A percentile compares a stretch with the other conserved stretches of the same genome.
Conservation (phyloP, 176 grass and related monocot species). For the barley (Hordeum vulgare) region MorexV3_pseudomolecules_assembly NC_058522.1:37419881-37420380, state of each 20-base stretch:
- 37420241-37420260: not conserved
- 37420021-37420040: slow-evolving; percentile 54
- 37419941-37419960: not conserved
- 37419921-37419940: not conserved
- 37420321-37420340: not conserved
- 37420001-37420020: slow-evolving; percentile 15
- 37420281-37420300: not conserved
- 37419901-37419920: not conserved
- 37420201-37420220: not conserved
- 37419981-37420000: not conserved
- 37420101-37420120: slow-evolving; percentile 76
- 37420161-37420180: not conserved
- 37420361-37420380: not conserved
- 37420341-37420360: not conserved
- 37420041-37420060: slow-evolving; percentile 75
- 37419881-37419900: not conserved
- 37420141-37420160: slow-evolving; percentile 55
- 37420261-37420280: not conserved
- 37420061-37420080: slow-evolving; percentile 87
- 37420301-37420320: not conserved
- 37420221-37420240: not conserved
- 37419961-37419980: not conserved
- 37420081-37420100: slow-evolving; percentile 67
- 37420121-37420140: slow-evolving; percentile 67
- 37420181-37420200: slow-evolving; percentile 15